phyloP scores from a whole-genome alignment of 352 stramenopile species.

The Globisporangium takayamanum region DNA sequence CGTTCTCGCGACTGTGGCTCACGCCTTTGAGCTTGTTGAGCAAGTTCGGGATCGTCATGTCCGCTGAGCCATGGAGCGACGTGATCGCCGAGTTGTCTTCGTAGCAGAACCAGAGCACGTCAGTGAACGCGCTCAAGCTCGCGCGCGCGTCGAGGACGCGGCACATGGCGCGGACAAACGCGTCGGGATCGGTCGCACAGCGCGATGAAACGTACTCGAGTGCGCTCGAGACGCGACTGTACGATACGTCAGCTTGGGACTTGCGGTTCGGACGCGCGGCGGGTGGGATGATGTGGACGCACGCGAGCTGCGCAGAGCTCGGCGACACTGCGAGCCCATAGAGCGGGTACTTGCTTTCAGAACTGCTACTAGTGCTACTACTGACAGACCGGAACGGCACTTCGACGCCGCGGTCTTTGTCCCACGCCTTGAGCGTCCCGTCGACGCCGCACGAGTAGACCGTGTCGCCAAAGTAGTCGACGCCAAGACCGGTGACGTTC shows the following conservation, averaged over 20 bases:
- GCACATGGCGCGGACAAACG: conserved; percentile 48
- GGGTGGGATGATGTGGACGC: conserved; percentile 65
- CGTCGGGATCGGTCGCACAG: conserved; percentile 27
- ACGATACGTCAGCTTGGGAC: conserved; percentile 80
- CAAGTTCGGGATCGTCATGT: conserved; percentile 45
- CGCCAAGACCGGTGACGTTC: conserved; percentile 56
- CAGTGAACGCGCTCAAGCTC: conserved; percentile 57
- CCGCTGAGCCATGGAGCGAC: conserved; percentile 40
- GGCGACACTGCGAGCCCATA: conserved; percentile 68
- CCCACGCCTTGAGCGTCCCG: conserved; percentile 57
- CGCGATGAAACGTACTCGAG: conserved; percentile 69
- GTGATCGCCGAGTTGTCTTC: conserved; percentile 54
- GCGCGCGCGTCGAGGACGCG: conserved; percentile 44
- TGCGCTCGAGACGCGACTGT: conserved; percentile 63
- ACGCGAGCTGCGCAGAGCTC: conserved; percentile 59
- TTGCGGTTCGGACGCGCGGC: conserved; percentile 74
- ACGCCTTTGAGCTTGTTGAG: conserved; percentile 46
- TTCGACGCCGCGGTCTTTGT: conserved; percentile 31
- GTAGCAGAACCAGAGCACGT: conserved; percentile 78
- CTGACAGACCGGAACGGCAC: conserved; percentile 12
- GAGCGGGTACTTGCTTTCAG: conserved; percentile 47
- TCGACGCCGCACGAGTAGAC: conserved; percentile 60
- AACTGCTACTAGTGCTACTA: background rate
- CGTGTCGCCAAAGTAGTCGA: conserved; percentile 58
- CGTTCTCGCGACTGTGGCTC: conserved; percentile 4